phyloP scores from a whole-genome alignment of 192 early-diverging fungal species.

The Helicostylum pulchrum region DNA sequence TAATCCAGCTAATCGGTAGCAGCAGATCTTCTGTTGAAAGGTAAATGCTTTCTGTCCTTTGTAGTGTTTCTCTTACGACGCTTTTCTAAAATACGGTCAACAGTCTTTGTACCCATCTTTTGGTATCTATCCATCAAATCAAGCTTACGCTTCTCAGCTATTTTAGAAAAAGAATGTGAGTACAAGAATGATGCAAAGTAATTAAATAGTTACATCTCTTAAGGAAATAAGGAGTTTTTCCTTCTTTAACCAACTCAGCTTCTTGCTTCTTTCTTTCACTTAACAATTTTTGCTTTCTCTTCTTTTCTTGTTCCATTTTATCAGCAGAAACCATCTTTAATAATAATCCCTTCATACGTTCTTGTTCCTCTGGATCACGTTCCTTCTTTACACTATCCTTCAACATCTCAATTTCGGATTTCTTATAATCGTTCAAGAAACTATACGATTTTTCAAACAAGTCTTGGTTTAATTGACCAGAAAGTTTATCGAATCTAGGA shows the following conservation, averaged over 20 bases:
- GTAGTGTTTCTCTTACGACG: conserved; percentile 89
- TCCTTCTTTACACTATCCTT: conserved; percentile 61
- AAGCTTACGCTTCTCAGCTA: conserved; percentile 77
- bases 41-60: conserved; percentile 75
- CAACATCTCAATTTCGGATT: conserved; percentile 71
- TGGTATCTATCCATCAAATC: conserved; percentile 87
- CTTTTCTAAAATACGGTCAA: conserved; percentile 90
- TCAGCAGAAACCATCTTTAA: conserved; percentile 51
- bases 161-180: conserved; percentile 5
- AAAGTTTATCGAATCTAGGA: conserved; percentile 89
- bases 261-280: conserved; percentile 81
- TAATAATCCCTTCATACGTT: conserved; percentile 57
- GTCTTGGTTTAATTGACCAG: conserved; percentile 88
- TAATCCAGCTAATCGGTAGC: background rate
- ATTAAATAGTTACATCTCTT: conserved; percentile 68
- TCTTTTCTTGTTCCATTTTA: conserved; percentile 15
- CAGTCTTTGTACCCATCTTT: conserved; percentile 61
- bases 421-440: conserved; percentile 80
- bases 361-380: conserved; percentile 58
- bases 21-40: conserved; percentile 37
- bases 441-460: conserved; percentile 90
- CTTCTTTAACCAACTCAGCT: conserved; percentile 71
- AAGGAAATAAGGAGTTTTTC: conserved; percentile 93
- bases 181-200: background rate
- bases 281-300: conserved; percentile 57